These are phyloP conservation scores for Collariella sp. DNA, from an alignment of 495 filamentous ascomycete species.

Conservation along the genomic window DNA sequence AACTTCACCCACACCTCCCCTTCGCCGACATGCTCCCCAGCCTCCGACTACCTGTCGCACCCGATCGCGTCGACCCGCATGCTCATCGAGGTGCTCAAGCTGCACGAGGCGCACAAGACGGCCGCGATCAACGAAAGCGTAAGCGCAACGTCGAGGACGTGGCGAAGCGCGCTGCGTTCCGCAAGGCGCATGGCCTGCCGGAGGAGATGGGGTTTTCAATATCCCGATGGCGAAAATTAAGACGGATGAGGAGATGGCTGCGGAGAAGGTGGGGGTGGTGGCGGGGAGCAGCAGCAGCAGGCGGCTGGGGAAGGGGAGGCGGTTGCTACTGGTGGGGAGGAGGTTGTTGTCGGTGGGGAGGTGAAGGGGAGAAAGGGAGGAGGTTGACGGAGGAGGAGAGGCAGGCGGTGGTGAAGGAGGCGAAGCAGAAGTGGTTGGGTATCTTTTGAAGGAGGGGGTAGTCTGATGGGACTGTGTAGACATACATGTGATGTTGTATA, in stretches of 20 bases:
- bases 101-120: conserved; percentile 58
- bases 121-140: conserved; percentile 57
- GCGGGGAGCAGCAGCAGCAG: neutral
- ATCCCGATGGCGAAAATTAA: conserved; percentile 13
- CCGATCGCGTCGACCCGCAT: conserved; percentile 52
- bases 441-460: conserved; percentile 28
- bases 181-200: conserved; percentile 72
- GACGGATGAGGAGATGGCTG: conserved; percentile 6
- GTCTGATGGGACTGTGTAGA: neutral
- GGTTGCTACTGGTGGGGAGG: neutral
- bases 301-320: neutral
- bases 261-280: neutral
- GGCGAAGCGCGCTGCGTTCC: conserved; percentile 66
- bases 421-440: conserved; percentile 37
- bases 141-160: conserved; percentile 64
- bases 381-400: conserved; percentile 10
- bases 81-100: conserved; percentile 55
- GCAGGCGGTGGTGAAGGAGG: conserved; percentile 5
- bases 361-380: neutral
- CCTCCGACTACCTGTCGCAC: conserved; percentile 49
- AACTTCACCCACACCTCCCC: conserved; percentile 65
- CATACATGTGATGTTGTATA: neutral
- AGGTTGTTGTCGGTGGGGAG: neutral
- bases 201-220: conserved; percentile 38
- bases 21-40: conserved; percentile 63